Evolutionary conservation across 2,329 filamentous ascomycete genomes (phyloP).

Genomic region (Exophiala xenobiotica): DNA sequence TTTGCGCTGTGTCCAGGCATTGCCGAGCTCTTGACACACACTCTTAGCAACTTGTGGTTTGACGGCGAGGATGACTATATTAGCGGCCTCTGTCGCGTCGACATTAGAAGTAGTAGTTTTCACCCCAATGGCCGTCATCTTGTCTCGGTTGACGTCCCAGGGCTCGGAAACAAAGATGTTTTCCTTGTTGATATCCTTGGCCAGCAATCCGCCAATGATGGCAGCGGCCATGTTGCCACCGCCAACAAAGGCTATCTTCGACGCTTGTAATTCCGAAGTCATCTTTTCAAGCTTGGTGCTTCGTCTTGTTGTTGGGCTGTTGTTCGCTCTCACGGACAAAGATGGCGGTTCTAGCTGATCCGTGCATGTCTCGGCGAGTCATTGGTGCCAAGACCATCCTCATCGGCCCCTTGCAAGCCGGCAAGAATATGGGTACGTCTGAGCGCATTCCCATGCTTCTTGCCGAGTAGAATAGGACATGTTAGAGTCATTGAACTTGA

Average conservation of each 20-base stretch:
- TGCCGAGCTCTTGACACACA: constrained; percentile 4
- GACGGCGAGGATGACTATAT: constrained; percentile 1
- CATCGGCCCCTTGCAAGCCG: too few relatives aligned
- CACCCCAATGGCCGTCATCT: neutral
- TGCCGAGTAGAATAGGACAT: too few relatives aligned
- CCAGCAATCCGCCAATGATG: neutral
- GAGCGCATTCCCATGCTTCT: too few relatives aligned
- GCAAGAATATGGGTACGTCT: too few relatives aligned
- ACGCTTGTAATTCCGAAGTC: neutral
- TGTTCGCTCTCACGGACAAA: neutral
- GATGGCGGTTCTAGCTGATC: neutral
- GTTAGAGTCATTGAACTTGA: too few relatives aligned
- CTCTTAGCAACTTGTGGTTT: constrained; percentile 1
- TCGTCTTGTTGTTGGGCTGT: neutral
- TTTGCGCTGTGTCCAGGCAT: neutral
- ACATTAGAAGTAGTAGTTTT: neutral
- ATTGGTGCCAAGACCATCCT: too few relatives aligned
- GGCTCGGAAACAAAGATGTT: neutral
- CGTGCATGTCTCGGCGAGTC: too few relatives aligned
- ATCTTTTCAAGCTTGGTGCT: neutral
- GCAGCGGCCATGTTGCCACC: constrained; percentile 3
- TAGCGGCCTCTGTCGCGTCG: neutral
- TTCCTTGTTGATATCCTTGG: neutral
- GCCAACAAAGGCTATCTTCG: constrained; percentile 1
- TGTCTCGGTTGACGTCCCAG: constrained; percentile 3